phyloP scores from a whole-genome alignment of 2,329 filamentous ascomycete genomes.

The Botrytis squamosa region DNA sequence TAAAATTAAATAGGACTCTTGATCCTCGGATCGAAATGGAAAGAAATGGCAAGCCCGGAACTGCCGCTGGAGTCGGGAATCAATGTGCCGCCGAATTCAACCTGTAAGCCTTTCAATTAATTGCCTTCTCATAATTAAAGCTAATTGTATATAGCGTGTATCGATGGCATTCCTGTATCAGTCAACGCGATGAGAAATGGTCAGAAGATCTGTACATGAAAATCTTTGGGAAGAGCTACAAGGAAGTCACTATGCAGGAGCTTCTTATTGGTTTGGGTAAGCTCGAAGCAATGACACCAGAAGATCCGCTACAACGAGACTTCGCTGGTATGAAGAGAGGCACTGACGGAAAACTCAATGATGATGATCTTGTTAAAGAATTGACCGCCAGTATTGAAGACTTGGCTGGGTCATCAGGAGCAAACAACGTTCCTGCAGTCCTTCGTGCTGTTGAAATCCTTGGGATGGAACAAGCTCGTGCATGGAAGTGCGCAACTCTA shows the following conservation, averaged over 20 bases:
- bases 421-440: constrained; percentile 69
- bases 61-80: constrained; percentile 64
- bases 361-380: constrained; percentile 74
- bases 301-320: constrained; percentile 65
- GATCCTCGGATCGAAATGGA: constrained; percentile 72
- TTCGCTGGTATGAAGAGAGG: constrained; percentile 66
- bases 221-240: constrained; percentile 20
- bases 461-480: constrained; percentile 71
- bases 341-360: constrained; percentile 64
- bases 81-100: constrained; percentile 86
- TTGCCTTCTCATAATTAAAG: neutral
- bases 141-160: constrained; percentile 52
- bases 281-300: constrained; percentile 58
- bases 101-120: constrained; percentile 43
- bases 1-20: constrained; percentile 49
- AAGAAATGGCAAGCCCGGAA: constrained; percentile 53
- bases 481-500: constrained; percentile 69
- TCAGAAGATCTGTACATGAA: constrained; percentile 58
- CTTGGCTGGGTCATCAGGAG: constrained; percentile 65
- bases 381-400: constrained; percentile 69
- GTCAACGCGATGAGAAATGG: constrained; percentile 74
- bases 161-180: constrained; percentile 79
- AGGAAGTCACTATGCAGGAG: constrained; percentile 50
- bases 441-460: constrained; percentile 76
- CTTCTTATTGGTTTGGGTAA: constrained; percentile 62